Evolutionary conservation across 2,329 filamentous ascomycete species (phyloP).

Genomic region (Aspergillus calidoustus): DNA sequence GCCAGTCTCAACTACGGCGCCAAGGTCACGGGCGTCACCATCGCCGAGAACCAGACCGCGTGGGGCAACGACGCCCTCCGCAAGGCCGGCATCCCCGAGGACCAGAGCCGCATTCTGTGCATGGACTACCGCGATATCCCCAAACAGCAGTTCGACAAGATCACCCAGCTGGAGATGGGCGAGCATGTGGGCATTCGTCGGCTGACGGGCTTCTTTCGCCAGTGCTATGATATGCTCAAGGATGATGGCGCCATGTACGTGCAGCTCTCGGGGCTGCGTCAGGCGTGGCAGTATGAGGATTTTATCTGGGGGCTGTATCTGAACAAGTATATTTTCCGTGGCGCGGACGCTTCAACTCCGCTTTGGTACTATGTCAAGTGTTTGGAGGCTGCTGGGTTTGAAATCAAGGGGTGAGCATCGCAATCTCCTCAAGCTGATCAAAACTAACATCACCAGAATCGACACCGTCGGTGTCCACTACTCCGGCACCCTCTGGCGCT

Average conservation of each 20-base stretch:
- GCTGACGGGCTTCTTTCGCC: slow-evolving; percentile 77
- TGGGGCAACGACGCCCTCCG: slow-evolving; percentile 93
- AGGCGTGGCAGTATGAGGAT: slow-evolving; percentile 97
- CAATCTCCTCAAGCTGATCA: no score
- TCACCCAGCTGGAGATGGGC: slow-evolving; percentile 97
- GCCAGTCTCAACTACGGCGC: slow-evolving; percentile 91
- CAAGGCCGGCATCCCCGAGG: slow-evolving; percentile 78
- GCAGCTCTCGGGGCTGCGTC: slow-evolving; percentile 91
- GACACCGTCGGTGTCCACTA: slow-evolving; percentile 98
- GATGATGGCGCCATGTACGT: slow-evolving; percentile 96
- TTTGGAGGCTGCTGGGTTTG: slow-evolving; percentile 84
- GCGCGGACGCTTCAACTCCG: slow-evolving; percentile 92
- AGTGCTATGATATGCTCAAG: slow-evolving; percentile 93
- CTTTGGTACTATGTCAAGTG: slow-evolving; percentile 84
- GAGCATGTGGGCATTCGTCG: slow-evolving; percentile 97
- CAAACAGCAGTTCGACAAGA: slow-evolving; percentile 84
- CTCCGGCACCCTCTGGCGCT: slow-evolving; percentile 93
- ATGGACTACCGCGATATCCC: slow-evolving; percentile 97
- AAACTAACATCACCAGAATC: slow-evolving; percentile 50
- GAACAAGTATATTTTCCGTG: slow-evolving; percentile 99
- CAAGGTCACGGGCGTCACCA: slow-evolving; percentile 83
- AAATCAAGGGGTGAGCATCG: slow-evolving; percentile 71
- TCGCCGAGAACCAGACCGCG: slow-evolving; percentile 93
- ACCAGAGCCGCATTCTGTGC: slow-evolving; percentile 90
- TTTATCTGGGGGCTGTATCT: slow-evolving; percentile 98